These are phyloP conservation scores for Hemisphaericaspora xylanilytica DNA, from an alignment of 1,139 yeast species.

Conservation along the genomic window DNA sequence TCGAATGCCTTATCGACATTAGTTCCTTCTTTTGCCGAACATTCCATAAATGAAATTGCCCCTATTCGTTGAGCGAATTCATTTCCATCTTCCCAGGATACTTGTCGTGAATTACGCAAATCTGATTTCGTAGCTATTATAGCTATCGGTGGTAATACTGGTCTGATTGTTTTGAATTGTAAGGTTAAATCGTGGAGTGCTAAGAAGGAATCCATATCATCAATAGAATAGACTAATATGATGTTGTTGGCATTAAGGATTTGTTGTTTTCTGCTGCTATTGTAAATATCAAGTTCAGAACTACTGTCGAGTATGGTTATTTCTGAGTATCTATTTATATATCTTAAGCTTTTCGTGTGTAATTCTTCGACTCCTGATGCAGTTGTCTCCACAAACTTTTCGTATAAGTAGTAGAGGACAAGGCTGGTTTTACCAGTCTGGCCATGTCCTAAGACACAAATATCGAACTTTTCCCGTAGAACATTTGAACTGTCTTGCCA, in stretches of 20 bases:
- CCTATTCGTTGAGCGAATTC: slow-evolving; percentile 26
- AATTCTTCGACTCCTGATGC: slow-evolving; percentile 30
- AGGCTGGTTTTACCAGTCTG: slow-evolving; percentile 32
- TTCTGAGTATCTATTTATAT: slow-evolving; percentile 19
- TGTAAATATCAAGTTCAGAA: slow-evolving; percentile 26
- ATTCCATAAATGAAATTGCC: slow-evolving; percentile 31
- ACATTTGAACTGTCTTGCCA: slow-evolving; percentile 18
- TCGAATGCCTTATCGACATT: slow-evolving; percentile 29
- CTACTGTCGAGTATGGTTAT: slow-evolving; percentile 30
- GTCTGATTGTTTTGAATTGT: slow-evolving; percentile 19
- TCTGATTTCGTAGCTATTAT: slow-evolving; percentile 37
- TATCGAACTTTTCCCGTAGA: slow-evolving; percentile 28
- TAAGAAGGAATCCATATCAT: slow-evolving; percentile 26
- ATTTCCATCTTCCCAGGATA: slow-evolving; percentile 28
- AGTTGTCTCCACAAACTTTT: slow-evolving; percentile 18
- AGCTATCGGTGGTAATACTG: slow-evolving; percentile 28
- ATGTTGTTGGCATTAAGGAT: slow-evolving; percentile 30
- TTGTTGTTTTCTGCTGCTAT: slow-evolving; percentile 27
- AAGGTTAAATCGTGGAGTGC: slow-evolving; percentile 28
- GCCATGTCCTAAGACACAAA: slow-evolving; percentile 33
- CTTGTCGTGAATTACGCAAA: slow-evolving; percentile 24
- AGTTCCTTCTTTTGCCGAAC: slow-evolving; percentile 23
- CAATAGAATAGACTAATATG: slow-evolving; percentile 33
- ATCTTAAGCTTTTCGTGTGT: slow-evolving; percentile 26
- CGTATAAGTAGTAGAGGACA: slow-evolving; percentile 25